phyloP scores from a whole-genome alignment of 306 rosid species.

The Vigna hirtella region DNA sequence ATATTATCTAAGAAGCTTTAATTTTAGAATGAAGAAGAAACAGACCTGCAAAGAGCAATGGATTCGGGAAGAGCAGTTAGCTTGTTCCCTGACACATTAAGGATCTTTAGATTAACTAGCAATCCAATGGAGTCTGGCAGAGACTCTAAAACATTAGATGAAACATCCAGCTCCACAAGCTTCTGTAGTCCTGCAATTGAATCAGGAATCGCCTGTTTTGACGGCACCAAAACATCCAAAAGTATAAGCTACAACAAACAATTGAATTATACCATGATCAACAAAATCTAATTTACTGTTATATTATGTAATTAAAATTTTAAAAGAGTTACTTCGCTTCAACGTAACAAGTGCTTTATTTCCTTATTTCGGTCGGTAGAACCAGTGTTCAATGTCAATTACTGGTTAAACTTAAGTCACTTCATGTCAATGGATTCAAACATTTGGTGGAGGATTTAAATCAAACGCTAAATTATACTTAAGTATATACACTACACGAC shows the following conservation, averaged over 20 bases:
- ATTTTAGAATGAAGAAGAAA: not conserved
- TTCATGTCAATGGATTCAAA: not conserved
- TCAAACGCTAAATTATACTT: not conserved
- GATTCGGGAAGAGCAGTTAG: conserved; percentile 57
- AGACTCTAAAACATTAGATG: conserved; percentile 53
- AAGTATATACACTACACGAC: not conserved
- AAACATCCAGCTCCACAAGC: conserved; percentile 59
- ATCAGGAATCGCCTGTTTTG: conserved; percentile 62
- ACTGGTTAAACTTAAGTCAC: no score
- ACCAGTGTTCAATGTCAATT: no score
- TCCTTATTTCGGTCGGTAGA: not conserved
- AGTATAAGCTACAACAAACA: conserved; percentile 13
- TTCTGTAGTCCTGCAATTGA: conserved; percentile 52
- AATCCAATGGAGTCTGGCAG: conserved; percentile 55
- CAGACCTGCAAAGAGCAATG: conserved; percentile 60
- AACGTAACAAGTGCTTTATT: not conserved
- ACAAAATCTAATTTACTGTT: not conserved
- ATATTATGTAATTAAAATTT: not conserved
- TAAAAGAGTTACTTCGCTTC: not conserved
- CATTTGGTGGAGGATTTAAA: not conserved
- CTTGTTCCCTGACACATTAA: conserved; percentile 58
- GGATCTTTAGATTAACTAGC: conserved; percentile 54
- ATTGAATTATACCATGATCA: not conserved
- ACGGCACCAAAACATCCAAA: conserved; percentile 28
- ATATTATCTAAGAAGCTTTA: not conserved